Evolutionary conservation across 768 basidiomycete species (phyloP).

Genomic region (Kwoniella heveanensis): DNA sequence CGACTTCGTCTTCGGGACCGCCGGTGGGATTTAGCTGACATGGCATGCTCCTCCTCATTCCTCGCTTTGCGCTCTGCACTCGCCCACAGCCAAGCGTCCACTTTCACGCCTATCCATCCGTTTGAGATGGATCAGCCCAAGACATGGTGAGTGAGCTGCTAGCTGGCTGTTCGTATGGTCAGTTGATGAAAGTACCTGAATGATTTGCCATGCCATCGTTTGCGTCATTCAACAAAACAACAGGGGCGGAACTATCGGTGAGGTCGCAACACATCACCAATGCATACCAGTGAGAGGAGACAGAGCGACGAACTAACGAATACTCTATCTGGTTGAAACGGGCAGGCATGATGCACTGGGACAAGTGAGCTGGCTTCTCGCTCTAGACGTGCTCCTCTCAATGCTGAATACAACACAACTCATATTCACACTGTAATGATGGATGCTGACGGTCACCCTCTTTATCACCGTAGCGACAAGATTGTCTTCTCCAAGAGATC

Average conservation of each 20-base stretch:
- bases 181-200: too few relatives aligned
- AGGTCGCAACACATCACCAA: conserved; percentile 8
- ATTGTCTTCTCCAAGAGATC: conserved; percentile 56
- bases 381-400: too few relatives aligned
- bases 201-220: too few relatives aligned
- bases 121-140: conserved; percentile 54
- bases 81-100: conserved; percentile 37
- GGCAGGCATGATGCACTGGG: conserved; percentile 55
- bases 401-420: too few relatives aligned
- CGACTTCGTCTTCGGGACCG: neutral
- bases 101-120: conserved; percentile 55
- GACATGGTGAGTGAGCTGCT: conserved; percentile 41
- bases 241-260: conserved; percentile 48
- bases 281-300: too few relatives aligned
- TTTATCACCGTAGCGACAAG: conserved; percentile 39
- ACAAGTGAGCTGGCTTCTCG: conserved; percentile 37
- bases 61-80: too few relatives aligned
- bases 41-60: too few relatives aligned
- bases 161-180: too few relatives aligned
- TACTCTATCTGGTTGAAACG: neutral
- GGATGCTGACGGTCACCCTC: conserved; percentile 6
- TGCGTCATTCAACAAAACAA: too few relatives aligned
- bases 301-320: too few relatives aligned
- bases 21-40: neutral
- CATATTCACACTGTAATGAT: too few relatives aligned